Evolutionary conservation across 2,329 filamentous ascomycete genomes (phyloP).

Genomic region (Aspergillus eucalypticola): DNA sequence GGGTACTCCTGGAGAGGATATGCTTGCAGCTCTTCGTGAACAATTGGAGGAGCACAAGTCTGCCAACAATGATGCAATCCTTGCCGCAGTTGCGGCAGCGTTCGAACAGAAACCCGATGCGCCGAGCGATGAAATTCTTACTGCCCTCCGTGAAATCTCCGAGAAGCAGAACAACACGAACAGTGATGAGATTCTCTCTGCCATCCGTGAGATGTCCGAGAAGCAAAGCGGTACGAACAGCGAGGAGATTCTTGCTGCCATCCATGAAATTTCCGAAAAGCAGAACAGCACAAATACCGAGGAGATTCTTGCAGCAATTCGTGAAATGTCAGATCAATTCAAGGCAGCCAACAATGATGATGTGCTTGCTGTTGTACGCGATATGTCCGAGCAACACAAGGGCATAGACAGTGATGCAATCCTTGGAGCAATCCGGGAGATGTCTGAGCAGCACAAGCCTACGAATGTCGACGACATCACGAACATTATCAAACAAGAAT

Average conservation of each 20-base stretch:
- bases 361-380: background rate
- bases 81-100: background rate
- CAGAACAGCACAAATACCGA: background rate
- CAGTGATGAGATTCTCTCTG: background rate
- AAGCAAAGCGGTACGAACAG: background rate
- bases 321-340: background rate
- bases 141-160: background rate
- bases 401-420: slow-evolving; percentile 47
- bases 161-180: background rate
- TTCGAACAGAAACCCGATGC: background rate
- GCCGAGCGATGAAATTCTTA: background rate
- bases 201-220: background rate
- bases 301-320: background rate
- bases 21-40: background rate
- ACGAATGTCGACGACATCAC: slow-evolving; percentile 32
- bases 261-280: background rate
- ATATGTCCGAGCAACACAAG: background rate
- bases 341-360: background rate
- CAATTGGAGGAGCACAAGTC: background rate
- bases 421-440: slow-evolving; percentile 60
- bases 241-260: background rate
- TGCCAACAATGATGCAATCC: background rate
- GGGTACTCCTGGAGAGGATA: background rate
- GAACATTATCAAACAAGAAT: slow-evolving; percentile 58
- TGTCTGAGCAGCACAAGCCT: slow-evolving; percentile 36